A percentile compares a stretch with the other conserved stretches of the same genome.
phyloP scores from a whole-genome alignment of 768 basidiomycete species.

The Russula foetens region DNA sequence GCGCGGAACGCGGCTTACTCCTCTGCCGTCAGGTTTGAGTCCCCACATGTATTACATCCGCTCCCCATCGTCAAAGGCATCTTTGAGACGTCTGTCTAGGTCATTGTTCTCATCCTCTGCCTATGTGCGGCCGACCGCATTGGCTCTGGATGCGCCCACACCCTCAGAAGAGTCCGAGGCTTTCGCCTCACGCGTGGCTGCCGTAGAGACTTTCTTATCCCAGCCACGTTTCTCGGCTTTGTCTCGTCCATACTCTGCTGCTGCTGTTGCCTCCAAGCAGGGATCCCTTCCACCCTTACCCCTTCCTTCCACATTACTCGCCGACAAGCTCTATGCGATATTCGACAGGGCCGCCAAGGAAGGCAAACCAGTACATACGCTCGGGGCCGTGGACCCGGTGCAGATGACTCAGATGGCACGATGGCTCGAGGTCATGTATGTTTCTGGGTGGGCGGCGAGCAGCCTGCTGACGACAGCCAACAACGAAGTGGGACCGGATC shows the following conservation, averaged over 20 bases:
- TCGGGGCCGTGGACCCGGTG: constrained; percentile 90
- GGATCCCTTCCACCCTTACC: constrained; percentile 77
- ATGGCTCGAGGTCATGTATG: constrained; percentile 79
- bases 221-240: constrained; percentile 65
- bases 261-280: constrained; percentile 80
- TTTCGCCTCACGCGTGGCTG: constrained; percentile 53
- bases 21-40: not conserved
- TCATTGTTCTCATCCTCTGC: constrained; percentile 1
- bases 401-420: constrained; percentile 93
- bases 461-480: constrained; percentile 82
- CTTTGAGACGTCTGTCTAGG: constrained; percentile 8
- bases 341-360: constrained; percentile 55
- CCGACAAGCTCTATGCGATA: constrained; percentile 74
- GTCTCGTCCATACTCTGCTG: constrained; percentile 73
- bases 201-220: constrained; percentile 65
- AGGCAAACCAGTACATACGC: constrained; percentile 72
- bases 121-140: constrained; percentile 11
- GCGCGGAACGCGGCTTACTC: too few relatives aligned
- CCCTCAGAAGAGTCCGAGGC: constrained; percentile 46
- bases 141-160: constrained; percentile 53
- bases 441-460: constrained; percentile 90
- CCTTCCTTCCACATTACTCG: constrained; percentile 66
- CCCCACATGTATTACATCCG: constrained; percentile 12
- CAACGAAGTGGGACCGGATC: constrained; percentile 89
- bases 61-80: not conserved